A percentile compares a stretch with the other conserved stretches of the same genome.
Evolutionary conservation across 306 rosid genomes (phyloP).

Genomic region (Oxytropis ochrocephala): DNA sequence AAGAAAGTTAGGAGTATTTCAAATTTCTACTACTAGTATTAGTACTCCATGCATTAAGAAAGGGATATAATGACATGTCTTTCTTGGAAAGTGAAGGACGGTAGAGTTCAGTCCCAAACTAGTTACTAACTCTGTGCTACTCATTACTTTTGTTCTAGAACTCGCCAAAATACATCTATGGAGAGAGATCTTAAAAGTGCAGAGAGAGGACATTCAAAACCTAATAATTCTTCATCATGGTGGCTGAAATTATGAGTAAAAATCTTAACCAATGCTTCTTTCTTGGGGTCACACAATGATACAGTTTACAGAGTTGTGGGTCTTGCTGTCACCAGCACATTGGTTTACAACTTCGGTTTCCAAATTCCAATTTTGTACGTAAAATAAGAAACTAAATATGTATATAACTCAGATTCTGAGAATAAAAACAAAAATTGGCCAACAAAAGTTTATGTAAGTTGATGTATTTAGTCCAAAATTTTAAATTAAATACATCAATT

Average conservation of each 20-base stretch:
- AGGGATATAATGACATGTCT: conserved; percentile 33
- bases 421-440: too few species aligned
- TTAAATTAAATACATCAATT: too few species aligned
- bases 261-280: conserved; percentile 25
- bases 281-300: conserved; percentile 25
- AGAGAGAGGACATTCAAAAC: conserved; percentile 20
- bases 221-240: conserved; percentile 34
- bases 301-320: conserved; percentile 11
- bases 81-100: conserved; percentile 42
- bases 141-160: conserved; percentile 31
- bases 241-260: background rate
- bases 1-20: conserved; percentile 19
- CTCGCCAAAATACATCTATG: conserved; percentile 22
- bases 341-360: background rate
- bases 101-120: conserved; percentile 21
- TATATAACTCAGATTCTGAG: too few species aligned
- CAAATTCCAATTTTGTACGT: too few species aligned
- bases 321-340: conserved; percentile 10
- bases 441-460: too few species aligned
- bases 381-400: too few species aligned
- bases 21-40: background rate
- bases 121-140: background rate
- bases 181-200: conserved; percentile 26
- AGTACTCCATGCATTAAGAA: conserved; percentile 20
- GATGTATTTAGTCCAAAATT: too few species aligned